These are phyloP conservation scores for Nyssa sinensis DNA, from an alignment of 148 eudicot genomes.

Conservation along the genomic window DNA sequence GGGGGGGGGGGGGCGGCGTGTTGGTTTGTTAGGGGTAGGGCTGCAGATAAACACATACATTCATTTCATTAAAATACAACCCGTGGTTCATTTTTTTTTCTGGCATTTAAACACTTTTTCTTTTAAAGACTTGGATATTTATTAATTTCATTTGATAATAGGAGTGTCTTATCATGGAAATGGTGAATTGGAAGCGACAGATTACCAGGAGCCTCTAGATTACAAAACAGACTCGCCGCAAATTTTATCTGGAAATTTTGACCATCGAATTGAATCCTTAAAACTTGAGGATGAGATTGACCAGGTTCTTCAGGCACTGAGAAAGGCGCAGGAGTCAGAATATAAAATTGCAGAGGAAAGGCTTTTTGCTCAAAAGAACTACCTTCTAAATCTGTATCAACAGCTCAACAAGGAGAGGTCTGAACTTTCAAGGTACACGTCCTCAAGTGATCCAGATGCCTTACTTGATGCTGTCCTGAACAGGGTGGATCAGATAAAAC, in stretches of 20 bases:
- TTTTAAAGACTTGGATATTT: background rate
- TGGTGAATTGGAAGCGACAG: conserved; percentile 12
- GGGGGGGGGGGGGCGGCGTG: too few species aligned
- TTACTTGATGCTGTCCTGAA: conserved; percentile 34
- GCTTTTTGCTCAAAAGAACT: conserved; percentile 59
- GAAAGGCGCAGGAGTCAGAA: conserved; percentile 61
- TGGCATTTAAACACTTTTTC: background rate
- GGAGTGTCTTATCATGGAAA: conserved; percentile 9
- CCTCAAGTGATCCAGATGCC: conserved; percentile 32
- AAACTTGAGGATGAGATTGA: conserved; percentile 57
- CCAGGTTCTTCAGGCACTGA: conserved; percentile 52
- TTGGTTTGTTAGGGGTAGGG: too few species aligned
- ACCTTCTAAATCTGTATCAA: conserved; percentile 46
- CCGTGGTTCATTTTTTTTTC: background rate
- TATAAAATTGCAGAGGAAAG: conserved; percentile 51
- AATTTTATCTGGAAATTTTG: conserved; percentile 20
- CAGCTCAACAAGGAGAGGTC: conserved; percentile 44
- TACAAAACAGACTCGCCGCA: conserved; percentile 18
- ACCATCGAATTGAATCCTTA: conserved; percentile 36
- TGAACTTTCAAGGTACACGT: conserved; percentile 28
- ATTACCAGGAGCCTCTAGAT: conserved; percentile 10
- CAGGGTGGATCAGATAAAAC: conserved; percentile 48
- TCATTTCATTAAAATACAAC: background rate
- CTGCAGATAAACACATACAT: too few species aligned
- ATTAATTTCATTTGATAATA: conserved; percentile 13